A percentile compares a stretch with the other conserved stretches of the same genome.
These are phyloP conservation scores for Fusarium circinatum DNA, from an alignment of 2,329 filamentous ascomycete genomes.

Conservation along the genomic window DNA sequence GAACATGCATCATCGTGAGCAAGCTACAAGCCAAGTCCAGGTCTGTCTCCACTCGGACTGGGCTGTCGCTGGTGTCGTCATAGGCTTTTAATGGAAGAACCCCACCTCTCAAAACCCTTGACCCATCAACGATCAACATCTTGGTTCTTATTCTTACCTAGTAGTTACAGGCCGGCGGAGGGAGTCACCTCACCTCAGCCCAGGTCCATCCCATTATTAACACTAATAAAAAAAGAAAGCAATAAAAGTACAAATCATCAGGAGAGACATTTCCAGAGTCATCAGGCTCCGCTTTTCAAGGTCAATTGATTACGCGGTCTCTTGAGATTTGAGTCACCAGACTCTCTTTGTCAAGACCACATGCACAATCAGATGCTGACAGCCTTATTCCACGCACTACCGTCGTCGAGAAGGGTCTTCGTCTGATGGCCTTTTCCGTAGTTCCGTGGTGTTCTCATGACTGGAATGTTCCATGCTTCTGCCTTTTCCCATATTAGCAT, in stretches of 20 bases:
- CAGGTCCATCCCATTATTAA: background rate
- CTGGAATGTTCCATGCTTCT: conserved; percentile 36
- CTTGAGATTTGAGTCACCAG: conserved; percentile 34
- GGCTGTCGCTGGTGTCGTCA: conserved; percentile 32
- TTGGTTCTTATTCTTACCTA: conserved; percentile 28
- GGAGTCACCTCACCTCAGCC: background rate
- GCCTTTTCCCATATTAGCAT: background rate
- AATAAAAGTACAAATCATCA: background rate
- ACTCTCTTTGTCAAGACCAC: conserved; percentile 26
- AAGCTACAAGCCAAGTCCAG: background rate
- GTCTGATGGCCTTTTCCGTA: conserved; percentile 17
- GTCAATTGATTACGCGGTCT: conserved; percentile 31
- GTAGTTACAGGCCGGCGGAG: background rate
- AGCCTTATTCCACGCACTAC: conserved; percentile 10
- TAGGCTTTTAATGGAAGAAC: conserved; percentile 18
- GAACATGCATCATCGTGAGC: background rate
- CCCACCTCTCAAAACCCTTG: conserved; percentile 28
- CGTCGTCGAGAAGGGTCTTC: conserved; percentile 12
- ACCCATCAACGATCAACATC: conserved; percentile 16
- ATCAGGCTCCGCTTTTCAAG: conserved; percentile 11
- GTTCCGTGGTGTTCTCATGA: conserved; percentile 24
- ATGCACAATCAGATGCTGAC: conserved; percentile 31
- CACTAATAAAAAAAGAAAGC: background rate
- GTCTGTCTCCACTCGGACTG: conserved; percentile 12
- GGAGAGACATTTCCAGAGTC: background rate